These are phyloP conservation scores for Exophiala oligosperma DNA, from an alignment of 2,329 filamentous ascomycete species.

Conservation along the genomic window DNA sequence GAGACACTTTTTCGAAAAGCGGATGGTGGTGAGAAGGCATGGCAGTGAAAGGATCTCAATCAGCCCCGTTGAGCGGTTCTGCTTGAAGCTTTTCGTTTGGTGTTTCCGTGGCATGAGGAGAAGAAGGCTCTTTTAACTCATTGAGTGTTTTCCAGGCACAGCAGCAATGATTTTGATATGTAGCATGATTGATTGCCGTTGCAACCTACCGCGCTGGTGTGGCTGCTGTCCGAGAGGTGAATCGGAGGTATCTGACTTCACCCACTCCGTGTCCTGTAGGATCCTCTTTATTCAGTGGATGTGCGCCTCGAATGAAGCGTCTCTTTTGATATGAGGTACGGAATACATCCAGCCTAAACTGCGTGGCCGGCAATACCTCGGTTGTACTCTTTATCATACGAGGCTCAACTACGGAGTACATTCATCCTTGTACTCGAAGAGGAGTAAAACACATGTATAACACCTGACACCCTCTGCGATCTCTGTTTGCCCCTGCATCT, in stretches of 20 bases:
- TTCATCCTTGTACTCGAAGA: background rate
- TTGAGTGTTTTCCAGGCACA: no score
- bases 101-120: no score
- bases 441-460: no score
- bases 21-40: slow-evolving; percentile 11
- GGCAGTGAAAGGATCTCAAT: background rate
- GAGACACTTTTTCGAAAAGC: slow-evolving; percentile 17
- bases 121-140: no score
- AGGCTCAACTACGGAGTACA: background rate
- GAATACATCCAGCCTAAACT: background rate
- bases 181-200: no score
- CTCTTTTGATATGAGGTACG: background rate
- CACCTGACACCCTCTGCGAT: no score
- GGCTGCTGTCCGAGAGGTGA: no score
- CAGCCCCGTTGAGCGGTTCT: background rate
- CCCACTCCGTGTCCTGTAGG: background rate
- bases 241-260: no score
- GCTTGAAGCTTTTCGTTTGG: no score
- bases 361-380: background rate
- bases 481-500: no score
- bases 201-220: no score
- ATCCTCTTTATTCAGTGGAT: background rate
- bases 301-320: background rate
- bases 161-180: no score
- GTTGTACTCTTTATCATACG: background rate